phyloP scores from a whole-genome alignment of 2,329 filamentous ascomycete genomes.

The Sarocladium strictum region DNA sequence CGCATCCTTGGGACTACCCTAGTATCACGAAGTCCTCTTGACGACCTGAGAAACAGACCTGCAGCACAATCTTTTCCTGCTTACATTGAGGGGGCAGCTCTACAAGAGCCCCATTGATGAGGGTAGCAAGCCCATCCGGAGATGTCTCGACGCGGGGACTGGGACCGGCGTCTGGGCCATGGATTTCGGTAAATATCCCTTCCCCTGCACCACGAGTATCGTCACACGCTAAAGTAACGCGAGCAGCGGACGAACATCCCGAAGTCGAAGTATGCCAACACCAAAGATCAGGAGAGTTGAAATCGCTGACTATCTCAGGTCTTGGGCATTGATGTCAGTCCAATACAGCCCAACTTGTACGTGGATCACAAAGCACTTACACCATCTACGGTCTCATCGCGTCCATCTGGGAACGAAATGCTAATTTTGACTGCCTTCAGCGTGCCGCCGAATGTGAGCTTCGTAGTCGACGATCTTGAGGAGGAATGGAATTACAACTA shows the following conservation, averaged over 20 bases:
- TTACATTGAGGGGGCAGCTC: background rate
- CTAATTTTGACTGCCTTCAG: constrained; percentile 9
- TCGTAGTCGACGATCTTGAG: constrained; percentile 20
- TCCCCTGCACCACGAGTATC: background rate
- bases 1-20: no score
- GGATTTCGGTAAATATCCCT: constrained; percentile 15
- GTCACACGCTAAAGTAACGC: no score
- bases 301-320: constrained; percentile 9
- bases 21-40: no score
- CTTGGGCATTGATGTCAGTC: constrained; percentile 16
- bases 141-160: constrained; percentile 20
- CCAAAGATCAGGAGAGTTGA: background rate
- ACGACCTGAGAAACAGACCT: background rate
- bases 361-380: background rate
- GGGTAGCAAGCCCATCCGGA: constrained; percentile 13
- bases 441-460: constrained; percentile 18
- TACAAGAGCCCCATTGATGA: background rate
- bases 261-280: constrained; percentile 10
- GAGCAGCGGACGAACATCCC: constrained; percentile 16
- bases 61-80: background rate
- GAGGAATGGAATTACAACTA: constrained; percentile 17
- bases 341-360: constrained; percentile 14
- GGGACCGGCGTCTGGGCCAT: constrained; percentile 22
- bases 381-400: background rate
- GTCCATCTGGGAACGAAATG: no score